These are phyloP conservation scores for Pseudopithomyces maydicus DNA, from an alignment of 2,329 filamentous ascomycete genomes.

Conservation along the genomic window DNA sequence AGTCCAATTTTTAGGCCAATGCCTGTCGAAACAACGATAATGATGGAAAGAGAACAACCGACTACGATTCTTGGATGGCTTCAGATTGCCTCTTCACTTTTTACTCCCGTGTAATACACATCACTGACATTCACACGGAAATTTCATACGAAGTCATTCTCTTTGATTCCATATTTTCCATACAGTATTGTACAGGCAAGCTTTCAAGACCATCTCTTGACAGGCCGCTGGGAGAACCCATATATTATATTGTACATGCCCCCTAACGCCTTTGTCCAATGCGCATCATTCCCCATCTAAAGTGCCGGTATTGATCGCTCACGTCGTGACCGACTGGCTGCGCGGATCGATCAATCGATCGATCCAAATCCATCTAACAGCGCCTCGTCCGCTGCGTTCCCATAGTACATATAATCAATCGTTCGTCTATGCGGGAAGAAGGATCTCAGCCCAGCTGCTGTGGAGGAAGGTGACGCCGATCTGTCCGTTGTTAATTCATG, in stretches of 20 bases:
- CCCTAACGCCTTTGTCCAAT: conserved; percentile 5
- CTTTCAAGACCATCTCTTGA: neutral
- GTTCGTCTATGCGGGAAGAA: conserved; percentile 53
- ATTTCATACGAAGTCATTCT: neutral
- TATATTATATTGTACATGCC: neutral
- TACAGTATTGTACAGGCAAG: conserved; percentile 2
- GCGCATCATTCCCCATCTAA: neutral
- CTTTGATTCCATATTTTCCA: neutral
- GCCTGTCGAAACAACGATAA: too few species aligned
- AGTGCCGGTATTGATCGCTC: neutral
- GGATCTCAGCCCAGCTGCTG: conserved; percentile 58
- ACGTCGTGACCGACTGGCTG: neutral
- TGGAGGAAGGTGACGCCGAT: conserved; percentile 58
- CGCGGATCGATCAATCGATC: too few species aligned
- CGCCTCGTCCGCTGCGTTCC: neutral
- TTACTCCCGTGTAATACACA: neutral
- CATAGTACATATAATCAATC: too few species aligned
- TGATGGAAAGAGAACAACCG: too few species aligned
- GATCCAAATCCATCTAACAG: too few species aligned
- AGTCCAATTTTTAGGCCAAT: too few species aligned
- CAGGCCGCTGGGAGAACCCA: neutral
- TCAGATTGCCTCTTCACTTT: conserved; percentile 18
- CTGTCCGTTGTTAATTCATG: conserved; percentile 39
- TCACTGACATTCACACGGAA: neutral
- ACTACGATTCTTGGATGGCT: too few species aligned